Percentiles rank a stretch among this genome's conserved stretches.
Evolutionary conservation across 352 stramenopile species (phyloP).

Genomic region (Phytophthora rubi): DNA sequence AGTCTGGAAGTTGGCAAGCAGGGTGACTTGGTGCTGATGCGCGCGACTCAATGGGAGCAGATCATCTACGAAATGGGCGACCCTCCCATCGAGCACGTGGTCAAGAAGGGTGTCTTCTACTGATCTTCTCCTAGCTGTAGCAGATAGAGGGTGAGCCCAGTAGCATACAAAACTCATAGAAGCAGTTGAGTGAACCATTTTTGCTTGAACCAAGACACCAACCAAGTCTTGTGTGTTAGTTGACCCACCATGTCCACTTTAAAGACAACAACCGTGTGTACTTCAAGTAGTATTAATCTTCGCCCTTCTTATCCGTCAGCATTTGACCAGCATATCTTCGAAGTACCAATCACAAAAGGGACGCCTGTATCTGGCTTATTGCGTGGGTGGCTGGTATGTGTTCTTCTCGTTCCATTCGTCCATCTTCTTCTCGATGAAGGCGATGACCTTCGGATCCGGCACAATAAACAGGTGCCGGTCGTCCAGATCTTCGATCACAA

Average conservation of each 20-base stretch:
- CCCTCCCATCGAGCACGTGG: constrained; percentile 75
- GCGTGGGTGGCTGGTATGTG: constrained; percentile 84
- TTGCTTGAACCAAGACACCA: constrained; percentile 18
- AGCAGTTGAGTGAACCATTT: constrained; percentile 10
- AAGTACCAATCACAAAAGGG: background rate
- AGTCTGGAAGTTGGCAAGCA: constrained; percentile 82
- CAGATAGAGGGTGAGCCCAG: background rate
- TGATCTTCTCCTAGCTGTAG: background rate
- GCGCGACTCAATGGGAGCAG: constrained; percentile 80
- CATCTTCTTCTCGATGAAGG: constrained; percentile 90
- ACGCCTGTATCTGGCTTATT: constrained; percentile 9
- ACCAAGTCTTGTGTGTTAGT: background rate
- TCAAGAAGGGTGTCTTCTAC: constrained; percentile 70
- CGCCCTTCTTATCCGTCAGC: background rate
- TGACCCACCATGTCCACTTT: background rate
- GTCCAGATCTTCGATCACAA: constrained; percentile 90
- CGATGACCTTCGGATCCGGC: constrained; percentile 79
- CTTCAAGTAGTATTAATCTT: background rate
- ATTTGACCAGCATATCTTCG: background rate
- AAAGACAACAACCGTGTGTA: background rate
- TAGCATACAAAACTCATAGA: constrained; percentile 4
- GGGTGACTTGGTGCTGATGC: constrained; percentile 73
- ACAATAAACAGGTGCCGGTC: constrained; percentile 89
- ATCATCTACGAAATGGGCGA: constrained; percentile 89
- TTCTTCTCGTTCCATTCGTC: constrained; percentile 91